Evolutionary conservation across 78 protist species (phyloP).

Genomic region (Dictyostelium intermedium): DNA sequence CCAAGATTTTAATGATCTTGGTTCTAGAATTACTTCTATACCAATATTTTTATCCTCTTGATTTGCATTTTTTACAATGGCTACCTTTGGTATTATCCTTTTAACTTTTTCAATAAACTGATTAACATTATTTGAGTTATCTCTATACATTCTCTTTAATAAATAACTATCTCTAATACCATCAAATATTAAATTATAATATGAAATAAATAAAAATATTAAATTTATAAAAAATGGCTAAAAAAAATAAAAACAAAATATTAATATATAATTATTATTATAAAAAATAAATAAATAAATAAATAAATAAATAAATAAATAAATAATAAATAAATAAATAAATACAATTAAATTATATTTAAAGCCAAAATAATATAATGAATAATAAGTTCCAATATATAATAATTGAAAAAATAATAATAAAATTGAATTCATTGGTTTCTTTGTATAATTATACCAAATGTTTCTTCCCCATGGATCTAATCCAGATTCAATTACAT

Average conservation of each 20-base stretch:
- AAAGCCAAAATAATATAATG: not conserved
- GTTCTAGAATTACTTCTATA: not conserved
- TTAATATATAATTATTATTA: not conserved
- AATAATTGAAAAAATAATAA: not conserved
- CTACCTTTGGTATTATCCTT: not conserved
- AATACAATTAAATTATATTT: not conserved
- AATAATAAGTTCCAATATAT: not conserved
- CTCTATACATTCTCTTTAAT: not conserved
- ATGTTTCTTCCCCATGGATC: not conserved
- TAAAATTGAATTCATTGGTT: too few relatives aligned
- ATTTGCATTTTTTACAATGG: not conserved
- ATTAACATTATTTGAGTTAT: not conserved
- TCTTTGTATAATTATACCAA: not conserved
- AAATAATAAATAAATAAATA: too few relatives aligned
- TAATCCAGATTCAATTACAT: not conserved
- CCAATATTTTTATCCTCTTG: not conserved
- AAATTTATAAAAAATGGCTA: not conserved
- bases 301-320: too few relatives aligned
- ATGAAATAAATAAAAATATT: not conserved
- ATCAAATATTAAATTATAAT: not conserved
- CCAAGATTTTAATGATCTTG: not conserved
- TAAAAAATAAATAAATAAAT: not conserved
- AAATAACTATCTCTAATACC: slow-evolving; percentile 2
- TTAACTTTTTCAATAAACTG: not conserved
- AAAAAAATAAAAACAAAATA: not conserved